Conservation (phyloP, 2,329 filamentous ascomycete genomes). For the Xylaria sp. region DNA sequence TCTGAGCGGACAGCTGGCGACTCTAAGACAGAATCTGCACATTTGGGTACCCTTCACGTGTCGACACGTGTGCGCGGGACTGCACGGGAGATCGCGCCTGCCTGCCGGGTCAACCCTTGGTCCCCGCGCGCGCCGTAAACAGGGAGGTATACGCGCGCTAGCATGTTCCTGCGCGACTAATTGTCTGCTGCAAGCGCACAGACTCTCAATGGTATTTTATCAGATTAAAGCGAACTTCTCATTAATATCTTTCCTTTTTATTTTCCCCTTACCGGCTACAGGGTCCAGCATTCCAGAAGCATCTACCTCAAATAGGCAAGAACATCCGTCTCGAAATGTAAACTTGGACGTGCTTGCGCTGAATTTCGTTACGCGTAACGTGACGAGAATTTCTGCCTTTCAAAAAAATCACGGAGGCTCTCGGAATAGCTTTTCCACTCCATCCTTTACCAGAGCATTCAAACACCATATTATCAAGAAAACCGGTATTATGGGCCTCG, state of each 20-base stretch:
- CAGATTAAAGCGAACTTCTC: slow-evolving; percentile 54
- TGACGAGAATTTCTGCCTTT: slow-evolving; percentile 52
- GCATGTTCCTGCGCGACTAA: slow-evolving; percentile 1
- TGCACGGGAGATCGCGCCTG: slow-evolving; percentile 16
- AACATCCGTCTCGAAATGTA: slow-evolving; percentile 3
- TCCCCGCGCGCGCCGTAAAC: slow-evolving; percentile 13
- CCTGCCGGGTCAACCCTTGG: slow-evolving; percentile 15
- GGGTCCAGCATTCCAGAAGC: slow-evolving; percentile 21
- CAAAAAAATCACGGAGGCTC: slow-evolving; percentile 35
- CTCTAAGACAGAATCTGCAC: not conserved
- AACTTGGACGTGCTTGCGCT: slow-evolving; percentile 52
- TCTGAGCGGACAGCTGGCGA: slow-evolving; percentile 3
- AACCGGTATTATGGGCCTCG: slow-evolving; percentile 58
- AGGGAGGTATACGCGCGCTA: slow-evolving; percentile 7
- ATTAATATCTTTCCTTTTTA: slow-evolving; percentile 38
- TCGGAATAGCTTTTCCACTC: slow-evolving; percentile 19
- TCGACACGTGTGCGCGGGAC: slow-evolving; percentile 28
- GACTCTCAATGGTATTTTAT: slow-evolving; percentile 55
- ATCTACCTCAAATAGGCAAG: slow-evolving; percentile 7
- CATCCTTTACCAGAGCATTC: slow-evolving; percentile 58
- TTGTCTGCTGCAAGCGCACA: slow-evolving; percentile 55
- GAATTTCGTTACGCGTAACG: slow-evolving; percentile 53
- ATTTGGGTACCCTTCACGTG: slow-evolving; percentile 23
- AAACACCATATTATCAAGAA: slow-evolving; percentile 56
- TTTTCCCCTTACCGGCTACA: not conserved